Percentiles rank a stretch among this genome's conserved stretches.
These are phyloP conservation scores for Fusarium citri DNA, from an alignment of 2,329 filamentous ascomycete species.

Conservation along the genomic window DNA sequence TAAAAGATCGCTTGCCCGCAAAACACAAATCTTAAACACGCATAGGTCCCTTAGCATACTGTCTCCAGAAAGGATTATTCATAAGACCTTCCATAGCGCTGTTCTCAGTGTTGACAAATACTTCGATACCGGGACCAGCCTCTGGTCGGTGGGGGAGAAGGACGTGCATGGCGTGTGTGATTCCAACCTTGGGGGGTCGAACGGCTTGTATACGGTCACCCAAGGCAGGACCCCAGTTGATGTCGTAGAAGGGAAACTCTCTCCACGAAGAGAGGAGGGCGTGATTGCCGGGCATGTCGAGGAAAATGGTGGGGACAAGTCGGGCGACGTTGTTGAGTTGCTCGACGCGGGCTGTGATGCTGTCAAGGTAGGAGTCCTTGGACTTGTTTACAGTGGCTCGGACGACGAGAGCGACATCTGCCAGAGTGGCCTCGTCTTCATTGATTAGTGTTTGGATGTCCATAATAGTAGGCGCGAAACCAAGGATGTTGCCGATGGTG, in stretches of 20 bases:
- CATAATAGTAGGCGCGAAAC: constrained; percentile 11
- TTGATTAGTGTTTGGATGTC: constrained; percentile 8
- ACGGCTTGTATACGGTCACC: background rate
- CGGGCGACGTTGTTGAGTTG: background rate
- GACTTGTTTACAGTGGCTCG: constrained; percentile 17
- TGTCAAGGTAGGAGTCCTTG: background rate
- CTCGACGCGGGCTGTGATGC: background rate
- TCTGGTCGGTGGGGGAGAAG: constrained; percentile 2
- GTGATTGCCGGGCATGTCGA: constrained; percentile 19
- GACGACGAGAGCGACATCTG: constrained; percentile 9
- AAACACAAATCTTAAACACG: background rate
- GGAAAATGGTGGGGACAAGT: background rate
- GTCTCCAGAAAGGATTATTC: background rate
- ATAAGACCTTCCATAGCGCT: constrained; percentile 5
- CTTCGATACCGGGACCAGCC: constrained; percentile 8
- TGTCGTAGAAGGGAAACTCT: constrained; percentile 19
- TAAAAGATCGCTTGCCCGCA: background rate
- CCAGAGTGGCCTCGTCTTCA: background rate
- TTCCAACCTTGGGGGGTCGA: constrained; percentile 1
- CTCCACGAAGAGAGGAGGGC: constrained; percentile 15
- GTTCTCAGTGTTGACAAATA: constrained; percentile 10
- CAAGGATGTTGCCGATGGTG: constrained; percentile 12
- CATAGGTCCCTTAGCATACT: background rate
- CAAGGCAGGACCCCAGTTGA: constrained; percentile 13
- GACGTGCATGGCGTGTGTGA: constrained; percentile 17